Evolutionary conservation across 2,329 filamentous ascomycete species (phyloP), one percentile per base, ranked within the genome.

Genomic region (Hirsutella thompsonii): DNA sequence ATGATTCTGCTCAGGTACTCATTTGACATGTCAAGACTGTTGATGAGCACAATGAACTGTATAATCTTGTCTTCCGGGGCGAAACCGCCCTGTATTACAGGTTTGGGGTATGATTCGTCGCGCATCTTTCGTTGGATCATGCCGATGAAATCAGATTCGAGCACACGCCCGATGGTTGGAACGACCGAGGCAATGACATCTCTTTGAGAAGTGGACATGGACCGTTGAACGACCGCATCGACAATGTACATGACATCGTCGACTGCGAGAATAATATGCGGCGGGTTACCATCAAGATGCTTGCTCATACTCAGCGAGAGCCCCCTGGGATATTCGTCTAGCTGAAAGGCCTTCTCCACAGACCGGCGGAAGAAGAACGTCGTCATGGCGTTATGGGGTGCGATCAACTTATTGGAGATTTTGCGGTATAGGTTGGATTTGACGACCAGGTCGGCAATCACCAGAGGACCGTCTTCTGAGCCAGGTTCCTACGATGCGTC

Each of bases 231-330:
- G 28, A 96, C 83, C 39, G 90, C 82, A 56, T 93, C 94, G 56
- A 94, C 85, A 52, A 98, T 95, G 62, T 96, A 98, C 90, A 98
- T 96, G 55, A 96, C 88, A 63, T 95, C 92, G 65, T 98, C 92
- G 8, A 98, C 89, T 0, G 90, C 89, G 2, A 89, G 88, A 35
- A 92, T 90, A 52, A 98, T 94, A 55, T 86, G 93, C 1, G 92
- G 92, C 3, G 87, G 76, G 51, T 88, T 87, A 43, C 80, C 75
- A 40, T 82, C 77, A 35, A 94, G 69, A 3, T 81, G 70, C 53
- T 73, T 83, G 53, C 73, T 80, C 34, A 81, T 69, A 54, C 81
- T 86, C 28, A 98, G 68, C 0, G 84, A 83, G 18, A 98, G 67
- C 18, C 87, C 87, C 1, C 72, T 64, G 0, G 92, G 92, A 18